These are phyloP conservation scores for Xylariomycetidae sp. DNA, from an alignment of 2,329 filamentous ascomycete species.

Conservation along the genomic window DNA sequence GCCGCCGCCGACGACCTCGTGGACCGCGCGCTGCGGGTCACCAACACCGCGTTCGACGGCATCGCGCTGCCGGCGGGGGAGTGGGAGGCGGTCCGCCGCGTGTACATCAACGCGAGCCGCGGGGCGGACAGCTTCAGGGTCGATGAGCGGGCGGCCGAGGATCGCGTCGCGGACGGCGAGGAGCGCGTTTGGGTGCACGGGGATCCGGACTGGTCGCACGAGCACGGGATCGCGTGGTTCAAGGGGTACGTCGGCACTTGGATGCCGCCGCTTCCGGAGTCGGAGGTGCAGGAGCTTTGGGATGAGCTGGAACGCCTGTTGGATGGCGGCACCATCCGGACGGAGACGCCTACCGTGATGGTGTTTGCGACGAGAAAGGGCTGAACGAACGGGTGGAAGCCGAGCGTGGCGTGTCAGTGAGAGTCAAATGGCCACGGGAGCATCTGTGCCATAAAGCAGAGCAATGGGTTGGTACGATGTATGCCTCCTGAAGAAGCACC, in stretches of 20 bases:
- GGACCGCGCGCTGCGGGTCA: constrained; percentile 1
- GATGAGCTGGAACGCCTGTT: constrained; percentile 10
- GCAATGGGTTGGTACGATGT: too few relatives aligned
- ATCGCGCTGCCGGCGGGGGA: constrained; percentile 10
- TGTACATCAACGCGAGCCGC: constrained; percentile 13
- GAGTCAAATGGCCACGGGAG: too few relatives aligned
- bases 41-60: constrained; percentile 8
- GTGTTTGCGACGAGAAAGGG: constrained; percentile 12
- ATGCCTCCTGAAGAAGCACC: too few relatives aligned
- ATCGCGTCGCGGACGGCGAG: constrained; percentile 9
- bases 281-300: constrained; percentile 10
- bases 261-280: constrained; percentile 8
- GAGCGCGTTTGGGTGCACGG: constrained; percentile 12
- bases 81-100: constrained; percentile 11
- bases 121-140: constrained; percentile 3
- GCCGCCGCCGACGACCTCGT: not conserved
- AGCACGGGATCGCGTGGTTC: constrained; percentile 12
- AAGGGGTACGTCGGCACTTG: constrained; percentile 11
- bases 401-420: too few relatives aligned
- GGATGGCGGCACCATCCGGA: constrained; percentile 7
- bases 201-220: constrained; percentile 10
- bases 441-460: too few relatives aligned
- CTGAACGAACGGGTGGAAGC: too few relatives aligned
- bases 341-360: constrained; percentile 12
- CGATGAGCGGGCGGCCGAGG: constrained; percentile 2